phyloP scores from a whole-genome alignment of 495 filamentous ascomycete genomes.

The Penicillium dipodomyicola region DNA sequence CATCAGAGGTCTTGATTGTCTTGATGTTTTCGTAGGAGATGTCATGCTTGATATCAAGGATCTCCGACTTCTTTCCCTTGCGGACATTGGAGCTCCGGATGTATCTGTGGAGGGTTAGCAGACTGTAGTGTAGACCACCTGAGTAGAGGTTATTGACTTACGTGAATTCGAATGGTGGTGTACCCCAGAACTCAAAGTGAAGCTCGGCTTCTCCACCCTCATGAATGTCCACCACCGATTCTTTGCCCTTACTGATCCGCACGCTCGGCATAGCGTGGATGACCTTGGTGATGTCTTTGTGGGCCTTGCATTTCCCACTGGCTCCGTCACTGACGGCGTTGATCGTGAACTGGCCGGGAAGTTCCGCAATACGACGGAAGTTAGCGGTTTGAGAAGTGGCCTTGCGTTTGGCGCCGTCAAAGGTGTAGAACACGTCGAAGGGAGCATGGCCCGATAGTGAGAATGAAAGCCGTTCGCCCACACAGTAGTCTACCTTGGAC shows the following conservation, averaged over 20 bases:
- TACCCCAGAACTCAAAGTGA: constrained; percentile 88
- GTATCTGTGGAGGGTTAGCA: constrained; percentile 50
- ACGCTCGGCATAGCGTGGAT: constrained; percentile 93
- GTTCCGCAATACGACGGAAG: constrained; percentile 89
- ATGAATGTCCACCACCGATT: constrained; percentile 84
- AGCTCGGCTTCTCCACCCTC: constrained; percentile 93
- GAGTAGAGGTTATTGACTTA: constrained; percentile 35
- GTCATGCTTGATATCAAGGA: constrained; percentile 87
- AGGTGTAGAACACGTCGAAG: constrained; percentile 90
- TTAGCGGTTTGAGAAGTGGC: constrained; percentile 71
- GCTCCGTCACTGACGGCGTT: constrained; percentile 79
- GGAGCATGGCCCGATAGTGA: constrained; percentile 82
- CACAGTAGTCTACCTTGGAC: constrained; percentile 85
- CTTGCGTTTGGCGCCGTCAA: constrained; percentile 72
- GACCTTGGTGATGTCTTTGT: constrained; percentile 68
- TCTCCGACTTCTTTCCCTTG: constrained; percentile 69
- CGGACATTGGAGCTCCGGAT: constrained; percentile 80
- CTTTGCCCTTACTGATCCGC: constrained; percentile 74
- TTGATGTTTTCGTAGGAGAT: constrained; percentile 76
- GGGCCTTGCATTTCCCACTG: constrained; percentile 71
- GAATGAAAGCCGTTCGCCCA: constrained; percentile 89
- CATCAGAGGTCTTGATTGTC: constrained; percentile 77
- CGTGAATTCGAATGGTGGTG: constrained; percentile 96
- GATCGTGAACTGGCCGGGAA: constrained; percentile 83
- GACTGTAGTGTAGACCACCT: neutral